phyloP scores from a whole-genome alignment of 495 filamentous ascomycete genomes.

The Penicillium nucicola region DNA sequence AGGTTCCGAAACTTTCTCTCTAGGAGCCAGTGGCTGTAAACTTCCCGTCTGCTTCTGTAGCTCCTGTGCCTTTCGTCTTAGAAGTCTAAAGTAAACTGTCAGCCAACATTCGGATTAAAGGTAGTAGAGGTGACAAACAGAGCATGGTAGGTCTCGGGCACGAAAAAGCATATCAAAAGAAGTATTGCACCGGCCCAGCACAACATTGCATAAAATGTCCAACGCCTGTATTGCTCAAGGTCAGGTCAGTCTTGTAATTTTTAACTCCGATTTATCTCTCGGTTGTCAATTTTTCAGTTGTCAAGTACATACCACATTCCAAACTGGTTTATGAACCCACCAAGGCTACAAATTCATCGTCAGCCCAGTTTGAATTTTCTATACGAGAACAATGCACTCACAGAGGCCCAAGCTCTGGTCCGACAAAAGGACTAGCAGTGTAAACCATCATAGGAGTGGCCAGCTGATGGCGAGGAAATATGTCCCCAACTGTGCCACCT shows the following conservation, averaged over 20 bases:
- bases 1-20: too few relatives aligned
- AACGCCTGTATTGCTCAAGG: slow-evolving; percentile 50
- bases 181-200: slow-evolving; percentile 73
- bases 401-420: slow-evolving; percentile 50
- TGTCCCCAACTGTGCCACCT: slow-evolving; percentile 86
- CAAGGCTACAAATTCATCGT: too few relatives aligned
- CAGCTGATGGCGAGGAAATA: slow-evolving; percentile 75
- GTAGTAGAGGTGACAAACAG: slow-evolving; percentile 37
- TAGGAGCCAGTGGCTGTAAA: slow-evolving; percentile 72
- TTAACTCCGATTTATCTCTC: too few relatives aligned
- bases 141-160: slow-evolving; percentile 89
- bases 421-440: slow-evolving; percentile 72
- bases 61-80: slow-evolving; percentile 69
- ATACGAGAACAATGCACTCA: too few relatives aligned
- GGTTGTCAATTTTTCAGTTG: too few relatives aligned
- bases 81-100: slow-evolving; percentile 62
- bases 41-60: slow-evolving; percentile 74
- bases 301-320: slow-evolving; percentile 58
- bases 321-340: slow-evolving; percentile 76
- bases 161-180: slow-evolving; percentile 61
- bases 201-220: slow-evolving; percentile 84
- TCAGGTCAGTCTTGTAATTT: too few relatives aligned
- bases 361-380: too few relatives aligned
- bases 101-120: background rate
- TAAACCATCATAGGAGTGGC: slow-evolving; percentile 79